Percentiles rank a stretch among this genome's conserved stretches.
These are phyloP conservation scores for Trichoderma gracile DNA, from an alignment of 2,329 filamentous ascomycete species.

Conservation along the genomic window DNA sequence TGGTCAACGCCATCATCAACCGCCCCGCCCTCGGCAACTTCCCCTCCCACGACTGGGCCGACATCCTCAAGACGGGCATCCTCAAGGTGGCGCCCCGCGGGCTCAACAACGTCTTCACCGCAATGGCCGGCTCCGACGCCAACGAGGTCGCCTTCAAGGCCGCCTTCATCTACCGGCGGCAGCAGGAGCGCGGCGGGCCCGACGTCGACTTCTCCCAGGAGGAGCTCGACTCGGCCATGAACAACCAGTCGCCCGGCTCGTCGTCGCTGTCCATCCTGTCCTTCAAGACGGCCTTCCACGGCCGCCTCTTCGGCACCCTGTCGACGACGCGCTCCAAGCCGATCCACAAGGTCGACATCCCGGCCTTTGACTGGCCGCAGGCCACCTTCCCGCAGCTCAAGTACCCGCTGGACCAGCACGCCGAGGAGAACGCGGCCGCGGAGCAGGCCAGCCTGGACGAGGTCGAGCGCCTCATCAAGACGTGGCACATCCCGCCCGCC, in stretches of 20 bases:
- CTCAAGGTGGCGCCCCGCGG: constrained; percentile 82
- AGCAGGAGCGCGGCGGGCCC: constrained; percentile 75
- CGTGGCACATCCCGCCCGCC: constrained; percentile 75
- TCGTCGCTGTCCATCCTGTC: constrained; percentile 80
- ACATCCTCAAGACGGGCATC: constrained; percentile 76
- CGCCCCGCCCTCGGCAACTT: constrained; percentile 89
- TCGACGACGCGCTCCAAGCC: constrained; percentile 90
- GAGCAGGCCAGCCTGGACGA: constrained; percentile 81
- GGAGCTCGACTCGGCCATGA: constrained; percentile 75
- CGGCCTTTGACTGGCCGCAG: constrained; percentile 92
- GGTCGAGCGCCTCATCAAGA: constrained; percentile 77
- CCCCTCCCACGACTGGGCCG: constrained; percentile 79
- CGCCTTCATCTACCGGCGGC: constrained; percentile 88
- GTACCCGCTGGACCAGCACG: constrained; percentile 82
- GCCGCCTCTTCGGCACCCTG: constrained; percentile 82
- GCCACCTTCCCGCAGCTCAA: constrained; percentile 82
- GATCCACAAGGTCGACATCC: constrained; percentile 93
- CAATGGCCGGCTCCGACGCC: constrained; percentile 84
- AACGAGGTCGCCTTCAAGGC: constrained; percentile 96
- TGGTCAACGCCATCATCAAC: constrained; percentile 81
- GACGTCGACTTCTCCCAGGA: constrained; percentile 76
- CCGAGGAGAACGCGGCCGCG: constrained; percentile 75
- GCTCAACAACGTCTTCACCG: constrained; percentile 86
- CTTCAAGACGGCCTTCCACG: constrained; percentile 88
- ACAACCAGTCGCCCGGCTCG: constrained; percentile 75